A percentile compares a stretch with the other conserved stretches of the same genome.
Conservation (phyloP, 148 eudicot species). For the Amaranthus palmeri region DNA sequence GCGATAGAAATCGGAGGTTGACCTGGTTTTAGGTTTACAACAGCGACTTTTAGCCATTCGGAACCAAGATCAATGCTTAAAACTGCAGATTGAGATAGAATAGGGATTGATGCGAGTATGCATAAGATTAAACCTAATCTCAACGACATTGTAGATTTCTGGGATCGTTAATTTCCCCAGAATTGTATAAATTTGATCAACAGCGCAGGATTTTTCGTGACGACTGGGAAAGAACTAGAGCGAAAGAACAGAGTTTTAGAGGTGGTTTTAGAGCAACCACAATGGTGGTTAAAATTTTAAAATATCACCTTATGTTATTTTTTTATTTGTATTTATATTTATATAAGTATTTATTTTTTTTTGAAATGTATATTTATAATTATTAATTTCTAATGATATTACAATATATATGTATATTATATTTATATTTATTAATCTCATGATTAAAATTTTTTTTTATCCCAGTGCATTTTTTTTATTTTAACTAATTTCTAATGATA, state of each 20-base stretch:
- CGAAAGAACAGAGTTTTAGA: constrained; percentile 8
- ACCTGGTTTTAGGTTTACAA: constrained; percentile 85
- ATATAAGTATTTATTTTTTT: too few relatives aligned
- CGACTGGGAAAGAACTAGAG: constrained; percentile 1
- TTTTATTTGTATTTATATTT: too few relatives aligned
- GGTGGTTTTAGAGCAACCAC: too few relatives aligned
- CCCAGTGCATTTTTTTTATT: too few relatives aligned
- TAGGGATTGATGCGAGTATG: constrained; percentile 27
- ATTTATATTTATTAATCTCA: too few relatives aligned
- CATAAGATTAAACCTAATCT: constrained; percentile 34
- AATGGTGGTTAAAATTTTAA: too few relatives aligned
- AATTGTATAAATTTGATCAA: background rate
- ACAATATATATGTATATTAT: too few relatives aligned
- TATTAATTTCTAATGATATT: too few relatives aligned
- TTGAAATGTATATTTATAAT: too few relatives aligned
- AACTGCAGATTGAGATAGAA: constrained; percentile 53
- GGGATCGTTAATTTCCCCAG: background rate
- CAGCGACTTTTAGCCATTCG: constrained; percentile 91
- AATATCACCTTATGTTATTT: too few relatives aligned
- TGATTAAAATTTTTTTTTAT: too few relatives aligned
- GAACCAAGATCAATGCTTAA: constrained; percentile 93
- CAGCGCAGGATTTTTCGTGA: background rate
- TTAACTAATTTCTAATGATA: too few relatives aligned
- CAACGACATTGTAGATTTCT: constrained; percentile 24
- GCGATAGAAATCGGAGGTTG: constrained; percentile 85